These are phyloP conservation scores for Abrus pulchellus DNA, from an alignment of 306 rosid species.

Conservation along the genomic window DNA sequence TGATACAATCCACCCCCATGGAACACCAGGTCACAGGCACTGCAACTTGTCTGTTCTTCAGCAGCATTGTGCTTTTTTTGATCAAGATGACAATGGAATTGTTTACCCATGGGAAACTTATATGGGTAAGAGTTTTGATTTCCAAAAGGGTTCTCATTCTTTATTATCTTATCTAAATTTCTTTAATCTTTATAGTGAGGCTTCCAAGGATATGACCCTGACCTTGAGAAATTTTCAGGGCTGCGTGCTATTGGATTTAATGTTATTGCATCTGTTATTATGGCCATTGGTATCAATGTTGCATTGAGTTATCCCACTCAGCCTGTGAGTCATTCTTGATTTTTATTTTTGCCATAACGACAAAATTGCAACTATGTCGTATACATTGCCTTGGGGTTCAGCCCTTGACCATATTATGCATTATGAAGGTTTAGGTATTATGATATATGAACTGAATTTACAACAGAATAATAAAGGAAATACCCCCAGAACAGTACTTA, in stretches of 20 bases:
- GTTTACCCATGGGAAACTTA: slow-evolving; percentile 94
- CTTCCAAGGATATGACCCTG: slow-evolving; percentile 30
- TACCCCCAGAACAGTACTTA: too few species aligned
- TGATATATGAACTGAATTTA: too few species aligned
- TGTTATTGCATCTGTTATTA: slow-evolving; percentile 57
- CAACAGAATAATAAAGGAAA: too few species aligned
- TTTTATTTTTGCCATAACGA: slow-evolving; percentile 5
- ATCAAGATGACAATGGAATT: slow-evolving; percentile 79
- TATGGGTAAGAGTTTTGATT: slow-evolving; percentile 50
- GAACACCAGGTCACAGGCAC: slow-evolving; percentile 72
- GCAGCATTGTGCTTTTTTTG: slow-evolving; percentile 84
- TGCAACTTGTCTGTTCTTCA: slow-evolving; percentile 77
- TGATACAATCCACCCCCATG: slow-evolving; percentile 73
- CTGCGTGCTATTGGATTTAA: slow-evolving; percentile 79
- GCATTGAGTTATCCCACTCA: slow-evolving; percentile 71
- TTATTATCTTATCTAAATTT: neutral
- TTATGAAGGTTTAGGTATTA: neutral
- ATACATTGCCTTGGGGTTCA: neutral
- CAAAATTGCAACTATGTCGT: neutral
- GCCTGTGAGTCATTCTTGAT: slow-evolving; percentile 64
- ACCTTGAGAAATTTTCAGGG: slow-evolving; percentile 59
- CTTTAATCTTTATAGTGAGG: neutral
- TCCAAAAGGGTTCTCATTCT: neutral
- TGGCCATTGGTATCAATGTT: slow-evolving; percentile 58
- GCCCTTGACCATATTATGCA: neutral